phyloP scores from a whole-genome alignment of 2,329 filamentous ascomycete species.

The Fulvia fulva region DNA sequence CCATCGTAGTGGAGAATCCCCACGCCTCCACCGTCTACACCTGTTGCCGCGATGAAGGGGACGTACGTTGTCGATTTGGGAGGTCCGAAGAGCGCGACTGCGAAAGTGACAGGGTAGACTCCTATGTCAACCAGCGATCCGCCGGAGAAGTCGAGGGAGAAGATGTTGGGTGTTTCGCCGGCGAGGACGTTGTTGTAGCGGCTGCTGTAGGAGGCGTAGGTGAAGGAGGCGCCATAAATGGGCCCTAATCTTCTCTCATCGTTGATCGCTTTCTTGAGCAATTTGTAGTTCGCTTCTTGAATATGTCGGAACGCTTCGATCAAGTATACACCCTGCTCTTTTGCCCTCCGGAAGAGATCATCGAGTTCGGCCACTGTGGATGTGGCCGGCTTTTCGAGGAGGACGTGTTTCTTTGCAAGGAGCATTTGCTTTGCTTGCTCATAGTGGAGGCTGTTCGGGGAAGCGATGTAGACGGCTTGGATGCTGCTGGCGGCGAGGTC shows the following conservation, averaged over 20 bases:
- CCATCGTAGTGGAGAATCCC: conserved; percentile 42
- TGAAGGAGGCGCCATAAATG: conserved; percentile 44
- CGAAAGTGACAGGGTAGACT: conserved; percentile 47
- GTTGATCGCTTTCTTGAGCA: conserved; percentile 35
- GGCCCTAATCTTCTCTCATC: conserved; percentile 39
- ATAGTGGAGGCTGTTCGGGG: conserved; percentile 47
- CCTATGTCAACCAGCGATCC: conserved; percentile 48
- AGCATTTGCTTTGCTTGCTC: conserved; percentile 43
- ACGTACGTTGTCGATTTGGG: conserved; percentile 41
- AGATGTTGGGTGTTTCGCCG: conserved; percentile 48
- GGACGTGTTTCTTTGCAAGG: conserved; percentile 44
- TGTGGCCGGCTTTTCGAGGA: conserved; percentile 50
- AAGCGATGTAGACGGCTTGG: conserved; percentile 47
- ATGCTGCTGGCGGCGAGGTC: conserved; percentile 39
- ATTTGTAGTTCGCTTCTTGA: conserved; percentile 48
- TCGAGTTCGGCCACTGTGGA: conserved; percentile 42
- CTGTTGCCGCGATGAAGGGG: conserved; percentile 42
- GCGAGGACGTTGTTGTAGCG: conserved; percentile 46
- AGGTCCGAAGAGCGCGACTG: conserved; percentile 46
- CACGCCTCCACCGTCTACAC: conserved; percentile 46
- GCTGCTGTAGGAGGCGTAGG: conserved; percentile 43
- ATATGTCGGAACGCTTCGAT: conserved; percentile 50
- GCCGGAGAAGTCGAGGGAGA: conserved; percentile 45
- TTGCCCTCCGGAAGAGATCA: conserved; percentile 41
- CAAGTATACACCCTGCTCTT: conserved; percentile 40